A percentile compares a stretch with the other conserved stretches of the same genome.
phyloP scores from a whole-genome alignment of 345 rosid genomes.

The Melaleuca alternifolia region DNA sequence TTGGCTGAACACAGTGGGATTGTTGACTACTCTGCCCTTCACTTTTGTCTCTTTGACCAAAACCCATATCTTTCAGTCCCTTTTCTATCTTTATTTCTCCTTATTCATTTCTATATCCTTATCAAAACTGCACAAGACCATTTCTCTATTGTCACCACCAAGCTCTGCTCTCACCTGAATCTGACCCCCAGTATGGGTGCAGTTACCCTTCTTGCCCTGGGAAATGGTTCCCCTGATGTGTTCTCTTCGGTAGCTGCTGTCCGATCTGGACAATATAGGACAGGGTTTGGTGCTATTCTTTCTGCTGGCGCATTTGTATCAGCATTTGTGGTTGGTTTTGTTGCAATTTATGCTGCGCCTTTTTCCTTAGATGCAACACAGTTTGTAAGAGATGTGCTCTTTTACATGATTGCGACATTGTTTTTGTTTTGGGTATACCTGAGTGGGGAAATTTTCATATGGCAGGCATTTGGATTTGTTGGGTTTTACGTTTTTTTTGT shows the following conservation, averaged over 20 bases:
- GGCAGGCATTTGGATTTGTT: constrained; percentile 91
- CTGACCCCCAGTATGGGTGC: constrained; percentile 92
- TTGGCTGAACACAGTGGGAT: constrained; percentile 13
- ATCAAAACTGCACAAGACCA: constrained; percentile 91
- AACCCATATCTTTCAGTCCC: constrained; percentile 48
- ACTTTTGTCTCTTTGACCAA: constrained; percentile 40
- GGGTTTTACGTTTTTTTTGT: constrained; percentile 81
- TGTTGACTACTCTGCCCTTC: constrained; percentile 59
- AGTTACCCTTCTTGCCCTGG: constrained; percentile 82
- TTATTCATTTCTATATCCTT: constrained; percentile 77
- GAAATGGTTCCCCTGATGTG: constrained; percentile 94
- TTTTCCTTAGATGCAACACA: constrained; percentile 60
- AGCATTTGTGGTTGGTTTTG: constrained; percentile 90
- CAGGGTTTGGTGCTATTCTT: constrained; percentile 86
- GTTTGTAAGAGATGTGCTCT: constrained; percentile 75
- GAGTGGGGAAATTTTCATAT: constrained; percentile 91
- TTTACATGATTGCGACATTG: constrained; percentile 60
- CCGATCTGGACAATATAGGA: constrained; percentile 71
- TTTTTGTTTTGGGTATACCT: constrained; percentile 76
- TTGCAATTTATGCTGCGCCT: constrained; percentile 84
- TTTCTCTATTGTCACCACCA: constrained; percentile 83
- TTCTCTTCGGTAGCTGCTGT: constrained; percentile 83
- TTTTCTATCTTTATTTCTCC: constrained; percentile 39
- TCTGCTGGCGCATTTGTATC: constrained; percentile 93
- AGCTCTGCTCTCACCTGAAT: constrained; percentile 54